A percentile compares a stretch with the other conserved stretches of the same genome.
Conservation (phyloP, 2,329 filamentous ascomycete genomes). For the Gliomastix tumulicola region DNA sequence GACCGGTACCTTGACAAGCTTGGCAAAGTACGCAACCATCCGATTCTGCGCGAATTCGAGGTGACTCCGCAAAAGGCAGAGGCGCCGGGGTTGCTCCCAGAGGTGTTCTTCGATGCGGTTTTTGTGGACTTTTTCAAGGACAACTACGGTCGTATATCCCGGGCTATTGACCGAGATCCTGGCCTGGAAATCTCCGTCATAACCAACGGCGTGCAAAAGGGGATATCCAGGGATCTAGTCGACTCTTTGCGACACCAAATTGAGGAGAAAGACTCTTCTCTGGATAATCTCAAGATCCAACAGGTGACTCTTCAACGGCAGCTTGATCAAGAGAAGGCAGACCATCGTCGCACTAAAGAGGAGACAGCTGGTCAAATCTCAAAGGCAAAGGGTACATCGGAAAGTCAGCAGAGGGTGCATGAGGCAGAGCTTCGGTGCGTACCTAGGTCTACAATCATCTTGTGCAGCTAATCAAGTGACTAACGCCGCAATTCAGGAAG, state of each 20-base stretch:
- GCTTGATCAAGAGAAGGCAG: slow-evolving; percentile 65
- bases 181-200: slow-evolving; percentile 78
- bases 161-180: slow-evolving; percentile 86
- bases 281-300: slow-evolving; percentile 40
- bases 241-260: slow-evolving; percentile 76
- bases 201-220: slow-evolving; percentile 74
- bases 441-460: too few relatives aligned
- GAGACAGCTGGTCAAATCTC: slow-evolving; percentile 21
- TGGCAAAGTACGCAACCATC: slow-evolving; percentile 67
- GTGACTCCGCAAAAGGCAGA: slow-evolving; percentile 63
- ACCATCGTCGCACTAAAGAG: slow-evolving; percentile 62
- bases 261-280: slow-evolving; percentile 56
- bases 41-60: slow-evolving; percentile 82
- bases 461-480: too few relatives aligned
- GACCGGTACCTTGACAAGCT: slow-evolving; percentile 84
- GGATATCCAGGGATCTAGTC: slow-evolving; percentile 88
- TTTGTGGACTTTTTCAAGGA: slow-evolving; percentile 96
- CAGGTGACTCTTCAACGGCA: slow-evolving; percentile 41
- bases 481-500: background rate
- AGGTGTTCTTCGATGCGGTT: slow-evolving; percentile 76
- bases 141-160: slow-evolving; percentile 78
- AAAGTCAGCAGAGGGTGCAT: slow-evolving; percentile 40
- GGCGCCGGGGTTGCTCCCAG: slow-evolving; percentile 50
- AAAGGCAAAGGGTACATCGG: slow-evolving; percentile 20
- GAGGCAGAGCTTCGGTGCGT: slow-evolving; percentile 55